Percentiles rank a stretch among this genome's conserved stretches.
Evolutionary conservation across 1,284 basidiomycete species (phyloP).

Genomic region (Phlebopus sp.): DNA sequence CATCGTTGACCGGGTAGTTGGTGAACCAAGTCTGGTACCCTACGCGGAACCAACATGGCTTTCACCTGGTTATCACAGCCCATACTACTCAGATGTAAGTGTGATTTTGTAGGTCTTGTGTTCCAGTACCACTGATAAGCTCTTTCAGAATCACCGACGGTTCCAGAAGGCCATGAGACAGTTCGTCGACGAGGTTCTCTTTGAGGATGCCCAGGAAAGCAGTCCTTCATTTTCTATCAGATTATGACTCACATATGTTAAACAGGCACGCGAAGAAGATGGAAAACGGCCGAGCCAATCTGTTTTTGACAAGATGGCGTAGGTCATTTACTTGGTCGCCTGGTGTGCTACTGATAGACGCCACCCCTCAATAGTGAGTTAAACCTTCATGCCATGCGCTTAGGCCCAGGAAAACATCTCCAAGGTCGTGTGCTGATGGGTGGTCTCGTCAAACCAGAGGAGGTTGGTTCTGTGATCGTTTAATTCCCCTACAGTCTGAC

Average conservation of each 20-base stretch:
- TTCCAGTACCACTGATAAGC: slow-evolving; percentile 1
- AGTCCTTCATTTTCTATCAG: not conserved
- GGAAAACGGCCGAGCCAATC: slow-evolving; percentile 68
- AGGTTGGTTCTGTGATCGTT: slow-evolving; percentile 45
- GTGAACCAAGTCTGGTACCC: slow-evolving; percentile 57
- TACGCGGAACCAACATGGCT: slow-evolving; percentile 75
- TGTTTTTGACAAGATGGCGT: slow-evolving; percentile 74
- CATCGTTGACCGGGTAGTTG: slow-evolving; percentile 43
- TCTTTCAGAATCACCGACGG: slow-evolving; percentile 39
- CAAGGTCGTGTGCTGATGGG: slow-evolving; percentile 79
- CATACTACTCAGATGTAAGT: slow-evolving; percentile 65
- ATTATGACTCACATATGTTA: slow-evolving; percentile 1
- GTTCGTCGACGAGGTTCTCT: slow-evolving; percentile 45
- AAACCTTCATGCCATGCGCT: slow-evolving; percentile 85
- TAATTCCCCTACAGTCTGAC: slow-evolving; percentile 1
- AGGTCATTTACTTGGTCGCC: slow-evolving; percentile 22
- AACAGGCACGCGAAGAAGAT: slow-evolving; percentile 67
- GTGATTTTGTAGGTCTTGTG: not conserved
- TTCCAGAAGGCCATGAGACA: slow-evolving; percentile 43
- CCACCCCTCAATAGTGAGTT: slow-evolving; percentile 42
- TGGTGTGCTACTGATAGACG: not conserved
- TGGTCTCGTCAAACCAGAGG: slow-evolving; percentile 82
- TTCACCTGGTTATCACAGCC: slow-evolving; percentile 57
- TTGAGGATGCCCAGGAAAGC: slow-evolving; percentile 44
- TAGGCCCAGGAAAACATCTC: slow-evolving; percentile 85